Conservation (phyloP, 352 stramenopile genomes). For the Pythium phragmitis region DNA sequence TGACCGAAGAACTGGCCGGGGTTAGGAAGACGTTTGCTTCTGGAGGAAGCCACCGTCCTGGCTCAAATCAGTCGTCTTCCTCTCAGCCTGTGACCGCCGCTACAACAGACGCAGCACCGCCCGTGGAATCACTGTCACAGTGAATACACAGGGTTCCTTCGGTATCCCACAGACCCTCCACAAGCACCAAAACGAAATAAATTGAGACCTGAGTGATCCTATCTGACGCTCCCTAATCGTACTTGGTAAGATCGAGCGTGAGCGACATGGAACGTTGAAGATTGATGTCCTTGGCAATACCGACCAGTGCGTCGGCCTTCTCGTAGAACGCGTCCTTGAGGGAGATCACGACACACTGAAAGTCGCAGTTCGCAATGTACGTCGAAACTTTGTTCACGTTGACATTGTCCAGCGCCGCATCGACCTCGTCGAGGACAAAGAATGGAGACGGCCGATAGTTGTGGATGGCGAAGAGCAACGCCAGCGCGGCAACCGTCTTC, state of each 20-base stretch:
- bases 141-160: neutral
- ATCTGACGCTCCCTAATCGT: constrained; percentile 24
- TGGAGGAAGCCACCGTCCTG: constrained; percentile 1
- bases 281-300: constrained; percentile 86
- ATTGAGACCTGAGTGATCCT: neutral
- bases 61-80: neutral
- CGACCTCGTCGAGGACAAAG: constrained; percentile 99
- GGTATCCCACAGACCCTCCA: neutral
- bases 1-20: constrained; percentile 56
- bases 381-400: constrained; percentile 99
- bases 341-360: constrained; percentile 98
- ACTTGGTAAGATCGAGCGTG: constrained; percentile 81
- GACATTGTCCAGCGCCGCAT: constrained; percentile 99
- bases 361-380: constrained; percentile 95
- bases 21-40: constrained; percentile 57
- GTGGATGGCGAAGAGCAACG: constrained; percentile 99
- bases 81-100: neutral
- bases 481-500: constrained; percentile 98
- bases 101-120: neutral
- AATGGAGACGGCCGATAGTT: constrained; percentile 95
- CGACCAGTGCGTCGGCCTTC: constrained; percentile 92
- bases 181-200: neutral
- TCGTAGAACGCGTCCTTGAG: constrained; percentile 98
- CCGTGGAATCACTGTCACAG: neutral
- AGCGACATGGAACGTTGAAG: constrained; percentile 71